Conservation (phyloP, 2,329 filamentous ascomycete species). For the Gnomoniopsis sp. region DNA sequence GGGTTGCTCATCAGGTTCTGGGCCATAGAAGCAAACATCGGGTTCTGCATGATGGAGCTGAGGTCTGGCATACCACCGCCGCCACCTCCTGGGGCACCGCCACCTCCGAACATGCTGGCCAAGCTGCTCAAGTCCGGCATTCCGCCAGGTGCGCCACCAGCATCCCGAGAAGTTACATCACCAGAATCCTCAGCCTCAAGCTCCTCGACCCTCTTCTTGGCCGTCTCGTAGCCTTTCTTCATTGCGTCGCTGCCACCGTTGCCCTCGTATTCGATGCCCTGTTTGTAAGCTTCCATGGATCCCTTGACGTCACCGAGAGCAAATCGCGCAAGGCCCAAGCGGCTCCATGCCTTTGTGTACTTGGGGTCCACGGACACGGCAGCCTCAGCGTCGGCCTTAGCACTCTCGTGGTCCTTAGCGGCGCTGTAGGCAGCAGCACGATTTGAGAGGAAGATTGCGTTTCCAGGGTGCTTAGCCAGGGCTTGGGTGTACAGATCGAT, state of each 20-base stretch:
- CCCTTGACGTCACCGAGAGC: conserved; percentile 88
- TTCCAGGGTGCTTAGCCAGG: conserved; percentile 73
- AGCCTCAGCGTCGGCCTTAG: conserved; percentile 83
- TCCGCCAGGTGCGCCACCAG: conserved; percentile 43
- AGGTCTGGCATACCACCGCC: conserved; percentile 86
- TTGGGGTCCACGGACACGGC: conserved; percentile 83
- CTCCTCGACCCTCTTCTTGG: conserved; percentile 82
- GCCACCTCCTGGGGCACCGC: conserved; percentile 47
- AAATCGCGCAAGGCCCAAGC: conserved; percentile 86
- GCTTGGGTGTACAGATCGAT: conserved; percentile 88
- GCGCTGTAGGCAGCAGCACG: conserved; percentile 91
- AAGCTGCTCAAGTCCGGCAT: conserved; percentile 70
- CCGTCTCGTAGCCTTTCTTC: conserved; percentile 96
- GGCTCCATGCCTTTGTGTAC: conserved; percentile 97
- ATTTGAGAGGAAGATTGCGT: conserved; percentile 97
- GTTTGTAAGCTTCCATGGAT: conserved; percentile 89
- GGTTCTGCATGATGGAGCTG: conserved; percentile 86
- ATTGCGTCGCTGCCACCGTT: conserved; percentile 93
- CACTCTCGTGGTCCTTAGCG: conserved; percentile 77
- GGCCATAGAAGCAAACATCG: conserved; percentile 97
- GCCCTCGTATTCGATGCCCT: conserved; percentile 91
- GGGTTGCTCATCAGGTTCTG: conserved; percentile 98
- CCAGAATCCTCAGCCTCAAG: conserved; percentile 53
- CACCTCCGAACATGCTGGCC: conserved; percentile 66
- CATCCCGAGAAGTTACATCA: conserved; percentile 34